These are phyloP conservation scores for Pezizomycotina sp. DNA, from an alignment of 2,329 filamentous ascomycete genomes.

Conservation along the genomic window DNA sequence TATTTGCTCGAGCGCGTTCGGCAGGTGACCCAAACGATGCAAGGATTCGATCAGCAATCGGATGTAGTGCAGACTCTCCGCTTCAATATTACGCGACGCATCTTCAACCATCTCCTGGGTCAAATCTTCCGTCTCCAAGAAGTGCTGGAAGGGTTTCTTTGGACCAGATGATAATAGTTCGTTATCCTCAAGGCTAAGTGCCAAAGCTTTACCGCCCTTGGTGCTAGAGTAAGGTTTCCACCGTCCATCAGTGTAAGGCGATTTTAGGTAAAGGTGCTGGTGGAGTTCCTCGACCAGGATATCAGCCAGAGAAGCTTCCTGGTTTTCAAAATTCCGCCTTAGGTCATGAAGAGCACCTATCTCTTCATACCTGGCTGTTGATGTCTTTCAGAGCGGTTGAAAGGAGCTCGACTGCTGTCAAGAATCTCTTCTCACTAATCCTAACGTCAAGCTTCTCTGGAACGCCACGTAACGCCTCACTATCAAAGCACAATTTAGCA, in stretches of 20 bases:
- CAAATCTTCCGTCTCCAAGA: constrained; percentile 46
- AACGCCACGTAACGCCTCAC: constrained; percentile 69
- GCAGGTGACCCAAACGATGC: constrained; percentile 73
- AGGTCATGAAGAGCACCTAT: constrained; percentile 81
- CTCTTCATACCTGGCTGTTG: constrained; percentile 69
- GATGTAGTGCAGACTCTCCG: constrained; percentile 89
- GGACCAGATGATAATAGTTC: too few species aligned
- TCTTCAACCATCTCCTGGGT: constrained; percentile 59
- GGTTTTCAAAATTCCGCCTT: constrained; percentile 74
- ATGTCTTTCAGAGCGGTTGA: constrained; percentile 74
- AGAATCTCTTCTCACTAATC: constrained; percentile 89
- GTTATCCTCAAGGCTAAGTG: constrained; percentile 8
- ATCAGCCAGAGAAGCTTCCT: constrained; percentile 80
- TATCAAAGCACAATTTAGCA: constrained; percentile 22
- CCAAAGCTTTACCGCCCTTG: constrained; percentile 18
- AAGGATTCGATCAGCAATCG: constrained; percentile 72
- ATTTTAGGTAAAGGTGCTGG: constrained; percentile 93
- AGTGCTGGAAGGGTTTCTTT: constrained; percentile 38
- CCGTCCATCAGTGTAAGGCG: constrained; percentile 87
- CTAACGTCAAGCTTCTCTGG: constrained; percentile 85
- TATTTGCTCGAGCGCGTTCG: constrained; percentile 72
- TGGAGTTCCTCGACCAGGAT: constrained; percentile 95
- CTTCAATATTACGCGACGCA: constrained; percentile 74
- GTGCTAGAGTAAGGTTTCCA: constrained; percentile 56
- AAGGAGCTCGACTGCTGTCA: constrained; percentile 80